Evolutionary conservation across 1,284 basidiomycete species (phyloP).

Genomic region (Vanrija pseudolonga): DNA sequence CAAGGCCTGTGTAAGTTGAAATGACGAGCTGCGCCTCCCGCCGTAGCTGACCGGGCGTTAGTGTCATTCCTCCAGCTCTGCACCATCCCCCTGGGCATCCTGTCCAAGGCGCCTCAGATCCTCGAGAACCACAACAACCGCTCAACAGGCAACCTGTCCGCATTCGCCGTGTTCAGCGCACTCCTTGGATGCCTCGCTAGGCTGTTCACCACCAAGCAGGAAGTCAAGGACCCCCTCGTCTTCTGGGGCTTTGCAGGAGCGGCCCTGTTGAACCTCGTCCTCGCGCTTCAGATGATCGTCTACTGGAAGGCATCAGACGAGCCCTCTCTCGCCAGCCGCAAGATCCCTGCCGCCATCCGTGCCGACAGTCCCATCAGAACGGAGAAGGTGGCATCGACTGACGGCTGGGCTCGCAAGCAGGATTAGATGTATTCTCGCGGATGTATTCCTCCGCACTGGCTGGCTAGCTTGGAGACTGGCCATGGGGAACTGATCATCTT

Average conservation of each 20-base stretch:
- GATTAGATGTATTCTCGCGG: conserved; percentile 18
- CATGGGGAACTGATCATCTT: too few relatives aligned
- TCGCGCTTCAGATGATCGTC: conserved; percentile 74
- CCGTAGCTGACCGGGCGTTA: conserved; percentile 13
- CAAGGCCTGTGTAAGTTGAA: conserved; percentile 31
- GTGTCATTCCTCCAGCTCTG: conserved; percentile 64
- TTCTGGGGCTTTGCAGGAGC: conserved; percentile 75
- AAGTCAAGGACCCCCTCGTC: conserved; percentile 75
- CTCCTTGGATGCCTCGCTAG: conserved; percentile 81
- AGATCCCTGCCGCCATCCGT: not conserved
- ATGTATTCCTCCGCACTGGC: too few relatives aligned
- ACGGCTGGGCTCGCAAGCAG: conserved; percentile 27
- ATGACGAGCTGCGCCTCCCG: not conserved
- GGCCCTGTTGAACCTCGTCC: conserved; percentile 69
- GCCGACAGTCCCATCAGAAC: not conserved
- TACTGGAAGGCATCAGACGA: conserved; percentile 62
- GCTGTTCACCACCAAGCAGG: conserved; percentile 81
- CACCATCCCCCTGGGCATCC: conserved; percentile 77
- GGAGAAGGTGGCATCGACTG: conserved; percentile 3
- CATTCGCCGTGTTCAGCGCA: conserved; percentile 73
- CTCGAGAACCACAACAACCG: conserved; percentile 65
- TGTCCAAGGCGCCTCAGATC: conserved; percentile 85
- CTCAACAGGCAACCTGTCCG: conserved; percentile 84
- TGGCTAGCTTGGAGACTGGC: too few relatives aligned
- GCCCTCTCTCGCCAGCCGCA: not conserved